Evolutionary conservation across 2,329 filamentous ascomycete genomes (phyloP).

Genomic region (Drechslerella dactyloides): DNA sequence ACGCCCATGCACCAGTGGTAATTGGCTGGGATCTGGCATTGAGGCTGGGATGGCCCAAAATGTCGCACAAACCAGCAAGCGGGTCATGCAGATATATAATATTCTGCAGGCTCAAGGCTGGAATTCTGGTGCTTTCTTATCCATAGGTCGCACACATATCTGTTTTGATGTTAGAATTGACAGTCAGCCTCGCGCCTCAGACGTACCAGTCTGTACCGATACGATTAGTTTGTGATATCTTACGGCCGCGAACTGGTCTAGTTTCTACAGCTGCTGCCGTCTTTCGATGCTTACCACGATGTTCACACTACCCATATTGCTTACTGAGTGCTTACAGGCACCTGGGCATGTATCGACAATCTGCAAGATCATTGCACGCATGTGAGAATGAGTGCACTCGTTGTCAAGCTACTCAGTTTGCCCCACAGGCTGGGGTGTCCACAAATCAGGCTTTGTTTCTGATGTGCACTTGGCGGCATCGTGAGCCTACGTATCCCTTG

Average conservation of each 20-base stretch:
- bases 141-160: not conserved
- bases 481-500: not conserved
- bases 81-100: not conserved
- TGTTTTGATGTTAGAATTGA: not conserved
- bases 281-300: no score
- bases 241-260: not conserved
- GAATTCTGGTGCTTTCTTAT: not conserved
- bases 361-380: not conserved
- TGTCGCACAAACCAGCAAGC: conserved; percentile 24
- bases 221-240: not conserved
- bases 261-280: not conserved
- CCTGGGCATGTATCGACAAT: not conserved
- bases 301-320: no score
- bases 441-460: conserved; percentile 6
- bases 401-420: not conserved
- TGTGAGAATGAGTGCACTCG: not conserved
- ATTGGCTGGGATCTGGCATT: conserved; percentile 14
- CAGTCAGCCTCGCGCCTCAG: not conserved
- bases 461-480: conserved; percentile 7
- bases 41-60: not conserved
- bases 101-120: not conserved
- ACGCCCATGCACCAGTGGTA: conserved; percentile 19
- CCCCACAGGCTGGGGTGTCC: conserved; percentile 7
- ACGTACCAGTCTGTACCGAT: not conserved
- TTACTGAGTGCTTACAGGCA: no score